Evolutionary conservation across 768 basidiomycete genomes (phyloP).

Genomic region (Trametes coccinea): DNA sequence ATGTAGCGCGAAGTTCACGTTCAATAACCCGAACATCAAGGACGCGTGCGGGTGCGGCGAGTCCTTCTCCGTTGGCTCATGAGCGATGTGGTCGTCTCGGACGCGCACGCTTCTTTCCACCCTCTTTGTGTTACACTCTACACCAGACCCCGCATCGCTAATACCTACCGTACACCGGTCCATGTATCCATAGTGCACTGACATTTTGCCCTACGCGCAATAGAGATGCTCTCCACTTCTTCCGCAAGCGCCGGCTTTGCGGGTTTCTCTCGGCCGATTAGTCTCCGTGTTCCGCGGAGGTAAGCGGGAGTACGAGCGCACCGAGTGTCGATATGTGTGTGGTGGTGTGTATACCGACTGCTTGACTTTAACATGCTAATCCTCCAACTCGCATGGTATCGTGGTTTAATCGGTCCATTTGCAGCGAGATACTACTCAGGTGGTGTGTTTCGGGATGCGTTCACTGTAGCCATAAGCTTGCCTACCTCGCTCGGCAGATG

Average conservation of each 20-base stretch:
- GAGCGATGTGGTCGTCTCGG: constrained; percentile 4
- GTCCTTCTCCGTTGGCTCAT: constrained; percentile 68
- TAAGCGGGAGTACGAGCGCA: too few relatives aligned
- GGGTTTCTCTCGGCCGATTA: neutral
- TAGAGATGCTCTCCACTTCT: constrained; percentile 13
- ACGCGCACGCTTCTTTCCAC: constrained; percentile 5
- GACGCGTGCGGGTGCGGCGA: constrained; percentile 96
- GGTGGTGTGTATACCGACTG: too few relatives aligned
- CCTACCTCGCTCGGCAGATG: too few relatives aligned
- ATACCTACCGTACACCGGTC: constrained; percentile 15
- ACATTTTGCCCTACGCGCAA: neutral
- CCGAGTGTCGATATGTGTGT: too few relatives aligned
- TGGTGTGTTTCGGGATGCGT: too few relatives aligned
- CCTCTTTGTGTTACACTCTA: neutral
- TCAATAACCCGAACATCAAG: constrained; percentile 91
- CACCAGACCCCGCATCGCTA: constrained; percentile 5
- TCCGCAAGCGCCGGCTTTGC: neutral
- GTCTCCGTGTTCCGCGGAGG: neutral
- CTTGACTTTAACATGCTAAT: too few relatives aligned
- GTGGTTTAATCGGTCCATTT: too few relatives aligned
- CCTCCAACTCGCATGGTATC: too few relatives aligned
- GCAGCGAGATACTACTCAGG: too few relatives aligned
- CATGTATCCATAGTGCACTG: constrained; percentile 19
- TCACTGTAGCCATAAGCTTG: too few relatives aligned
- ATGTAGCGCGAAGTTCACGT: constrained; percentile 73